phyloP scores from a whole-genome alignment of 1,284 basidiomycete species.

The Ceratobasidium sp. region DNA sequence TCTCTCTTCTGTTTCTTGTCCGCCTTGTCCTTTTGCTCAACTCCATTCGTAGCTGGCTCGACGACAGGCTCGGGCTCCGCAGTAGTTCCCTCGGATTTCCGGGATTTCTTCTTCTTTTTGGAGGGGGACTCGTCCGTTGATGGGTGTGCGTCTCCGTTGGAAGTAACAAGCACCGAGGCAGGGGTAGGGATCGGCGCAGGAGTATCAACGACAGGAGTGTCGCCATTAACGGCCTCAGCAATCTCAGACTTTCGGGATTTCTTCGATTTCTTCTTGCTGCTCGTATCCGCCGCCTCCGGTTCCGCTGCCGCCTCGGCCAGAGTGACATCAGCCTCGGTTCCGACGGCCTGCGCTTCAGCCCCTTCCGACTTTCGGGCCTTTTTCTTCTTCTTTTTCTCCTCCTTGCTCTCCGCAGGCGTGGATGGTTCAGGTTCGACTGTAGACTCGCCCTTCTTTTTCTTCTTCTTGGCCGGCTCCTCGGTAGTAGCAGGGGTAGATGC shows the following conservation, averaged over 20 bases:
- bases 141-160: slow-evolving; percentile 49
- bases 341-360: neutral
- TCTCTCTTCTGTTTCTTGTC: slow-evolving; percentile 44
- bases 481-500: neutral
- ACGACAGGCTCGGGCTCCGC: neutral
- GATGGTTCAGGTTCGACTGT: neutral
- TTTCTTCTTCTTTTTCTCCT: slow-evolving; percentile 47
- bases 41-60: slow-evolving; percentile 12
- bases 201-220: slow-evolving; percentile 23
- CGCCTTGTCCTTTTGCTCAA: slow-evolving; percentile 21
- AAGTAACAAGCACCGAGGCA: slow-evolving; percentile 31
- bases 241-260: slow-evolving; percentile 39
- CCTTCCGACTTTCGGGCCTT: slow-evolving; percentile 16
- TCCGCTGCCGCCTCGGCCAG: slow-evolving; percentile 19
- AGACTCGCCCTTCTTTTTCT: slow-evolving; percentile 45
- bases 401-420: slow-evolving; percentile 26
- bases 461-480: slow-evolving; percentile 50
- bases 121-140: slow-evolving; percentile 51
- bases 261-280: slow-evolving; percentile 42
- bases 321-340: slow-evolving; percentile 10
- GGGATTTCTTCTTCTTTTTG: slow-evolving; percentile 52
- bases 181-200: neutral
- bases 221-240: slow-evolving; percentile 39
- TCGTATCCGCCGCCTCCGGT: slow-evolving; percentile 50
- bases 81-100: slow-evolving; percentile 46